Evolutionary conservation across 2,329 filamentous ascomycete species (phyloP).

Genomic region (Ophiostoma himal-ulmi): DNA sequence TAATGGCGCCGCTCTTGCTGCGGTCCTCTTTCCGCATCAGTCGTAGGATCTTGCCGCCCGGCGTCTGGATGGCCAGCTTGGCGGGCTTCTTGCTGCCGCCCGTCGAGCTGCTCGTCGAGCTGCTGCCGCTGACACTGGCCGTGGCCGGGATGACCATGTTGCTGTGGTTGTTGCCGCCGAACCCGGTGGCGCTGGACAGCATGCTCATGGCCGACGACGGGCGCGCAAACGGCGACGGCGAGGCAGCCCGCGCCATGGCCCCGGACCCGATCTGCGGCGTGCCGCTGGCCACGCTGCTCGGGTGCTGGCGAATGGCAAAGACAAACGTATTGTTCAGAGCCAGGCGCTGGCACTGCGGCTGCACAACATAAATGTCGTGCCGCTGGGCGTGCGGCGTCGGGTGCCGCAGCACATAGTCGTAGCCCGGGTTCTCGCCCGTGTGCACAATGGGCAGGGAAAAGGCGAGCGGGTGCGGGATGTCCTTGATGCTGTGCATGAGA

Average conservation of each 20-base stretch:
- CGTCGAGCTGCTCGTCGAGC: slow-evolving; percentile 38
- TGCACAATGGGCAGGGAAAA: slow-evolving; percentile 87
- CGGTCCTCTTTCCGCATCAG: slow-evolving; percentile 75
- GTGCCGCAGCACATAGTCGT: slow-evolving; percentile 87
- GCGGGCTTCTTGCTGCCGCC: slow-evolving; percentile 68
- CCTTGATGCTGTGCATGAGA: slow-evolving; percentile 94
- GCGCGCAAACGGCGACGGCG: slow-evolving; percentile 56
- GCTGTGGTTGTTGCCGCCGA: slow-evolving; percentile 1
- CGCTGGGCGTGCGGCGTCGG: slow-evolving; percentile 96
- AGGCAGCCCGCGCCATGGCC: slow-evolving; percentile 38
- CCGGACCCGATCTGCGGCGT: slow-evolving; percentile 38
- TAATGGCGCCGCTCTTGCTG: slow-evolving; percentile 42
- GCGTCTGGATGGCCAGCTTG: slow-evolving; percentile 90
- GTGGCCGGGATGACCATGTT: slow-evolving; percentile 42
- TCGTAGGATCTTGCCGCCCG: slow-evolving; percentile 87
- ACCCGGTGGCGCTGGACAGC: slow-evolving; percentile 52
- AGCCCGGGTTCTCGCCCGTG: slow-evolving; percentile 84
- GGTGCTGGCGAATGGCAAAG: slow-evolving; percentile 90
- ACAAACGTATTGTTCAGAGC: slow-evolving; percentile 97
- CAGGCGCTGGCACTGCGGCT: slow-evolving; percentile 84
- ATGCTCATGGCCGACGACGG: slow-evolving; percentile 62
- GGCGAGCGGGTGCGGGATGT: slow-evolving; percentile 88
- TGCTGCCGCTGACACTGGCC: slow-evolving; percentile 44
- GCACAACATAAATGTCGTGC: slow-evolving; percentile 93
- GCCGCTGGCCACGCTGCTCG: slow-evolving; percentile 46